Evolutionary conservation across 1,284 basidiomycete genomes (phyloP).

Genomic region (Baeospora myosura): DNA sequence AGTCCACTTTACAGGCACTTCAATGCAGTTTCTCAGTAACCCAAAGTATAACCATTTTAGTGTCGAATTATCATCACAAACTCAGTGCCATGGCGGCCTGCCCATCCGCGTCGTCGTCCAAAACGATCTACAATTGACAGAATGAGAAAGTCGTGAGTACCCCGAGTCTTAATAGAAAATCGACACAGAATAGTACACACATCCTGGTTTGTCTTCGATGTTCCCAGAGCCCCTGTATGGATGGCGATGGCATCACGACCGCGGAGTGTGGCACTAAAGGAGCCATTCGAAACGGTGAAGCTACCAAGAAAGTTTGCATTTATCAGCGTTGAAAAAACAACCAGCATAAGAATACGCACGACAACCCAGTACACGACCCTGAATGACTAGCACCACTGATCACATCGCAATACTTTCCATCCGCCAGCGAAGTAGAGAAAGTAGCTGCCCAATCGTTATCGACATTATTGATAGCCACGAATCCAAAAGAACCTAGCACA

Average conservation of each 20-base stretch:
- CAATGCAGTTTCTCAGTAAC: too few species aligned
- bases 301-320: background rate
- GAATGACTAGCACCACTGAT: slow-evolving; percentile 26
- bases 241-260: slow-evolving; percentile 53
- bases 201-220: slow-evolving; percentile 9
- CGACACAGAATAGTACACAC: too few species aligned
- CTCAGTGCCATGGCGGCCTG: too few species aligned
- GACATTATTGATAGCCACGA: slow-evolving; percentile 45
- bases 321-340: background rate
- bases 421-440: slow-evolving; percentile 36
- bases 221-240: slow-evolving; percentile 37
- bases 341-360: slow-evolving; percentile 25
- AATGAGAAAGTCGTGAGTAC: too few species aligned
- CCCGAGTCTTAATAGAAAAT: too few species aligned
- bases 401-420: slow-evolving; percentile 44
- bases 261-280: slow-evolving; percentile 44
- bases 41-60: too few species aligned
- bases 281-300: slow-evolving; percentile 43
- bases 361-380: slow-evolving; percentile 30
- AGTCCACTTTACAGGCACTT: too few species aligned
- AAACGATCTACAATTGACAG: too few species aligned
- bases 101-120: too few species aligned
- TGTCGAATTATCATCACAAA: slow-evolving; percentile 8
- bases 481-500: slow-evolving; percentile 29
- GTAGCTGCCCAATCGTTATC: slow-evolving; percentile 33